A percentile compares a stretch with the other conserved stretches of the same genome.
Conservation (phyloP, 148 eudicot genomes). For the Oxyria digyna region DNA sequence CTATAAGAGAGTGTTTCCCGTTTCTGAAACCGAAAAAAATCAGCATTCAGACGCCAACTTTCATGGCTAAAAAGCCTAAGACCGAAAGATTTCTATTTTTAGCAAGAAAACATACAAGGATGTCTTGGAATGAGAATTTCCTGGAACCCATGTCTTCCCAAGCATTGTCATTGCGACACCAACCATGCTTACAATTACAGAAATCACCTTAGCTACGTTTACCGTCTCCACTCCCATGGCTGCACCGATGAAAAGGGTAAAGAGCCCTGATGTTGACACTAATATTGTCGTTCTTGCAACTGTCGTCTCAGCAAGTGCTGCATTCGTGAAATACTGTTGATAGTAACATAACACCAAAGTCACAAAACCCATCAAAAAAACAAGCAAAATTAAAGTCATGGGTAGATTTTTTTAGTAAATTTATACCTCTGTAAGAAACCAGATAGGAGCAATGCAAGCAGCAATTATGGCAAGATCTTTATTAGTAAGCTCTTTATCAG, state of each 20-base stretch:
- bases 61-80: not conserved
- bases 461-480: constrained; percentile 13
- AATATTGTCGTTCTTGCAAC: constrained; percentile 13
- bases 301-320: constrained; percentile 7
- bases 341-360: not conserved
- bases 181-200: constrained; percentile 10
- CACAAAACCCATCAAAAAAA: not conserved
- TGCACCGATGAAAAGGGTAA: constrained; percentile 16
- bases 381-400: not conserved
- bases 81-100: not conserved
- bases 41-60: not conserved
- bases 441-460: constrained; percentile 21
- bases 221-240: constrained; percentile 8
- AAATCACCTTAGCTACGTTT: constrained; percentile 3
- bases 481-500: constrained; percentile 8
- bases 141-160: constrained; percentile 13
- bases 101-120: constrained; percentile 8
- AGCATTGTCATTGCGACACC: constrained; percentile 12
- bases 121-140: not conserved
- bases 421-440: constrained; percentile 25
- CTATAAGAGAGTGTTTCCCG: constrained; percentile 11
- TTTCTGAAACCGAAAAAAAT: constrained; percentile 6
- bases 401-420: not conserved
- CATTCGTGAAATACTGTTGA: constrained; percentile 1
- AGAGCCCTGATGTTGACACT: constrained; percentile 11